A percentile compares a stretch with the other conserved stretches of the same genome.
Conservation (phyloP, 1,284 basidiomycete genomes). For the Cutaneotrichosporon dermatis region DNA sequence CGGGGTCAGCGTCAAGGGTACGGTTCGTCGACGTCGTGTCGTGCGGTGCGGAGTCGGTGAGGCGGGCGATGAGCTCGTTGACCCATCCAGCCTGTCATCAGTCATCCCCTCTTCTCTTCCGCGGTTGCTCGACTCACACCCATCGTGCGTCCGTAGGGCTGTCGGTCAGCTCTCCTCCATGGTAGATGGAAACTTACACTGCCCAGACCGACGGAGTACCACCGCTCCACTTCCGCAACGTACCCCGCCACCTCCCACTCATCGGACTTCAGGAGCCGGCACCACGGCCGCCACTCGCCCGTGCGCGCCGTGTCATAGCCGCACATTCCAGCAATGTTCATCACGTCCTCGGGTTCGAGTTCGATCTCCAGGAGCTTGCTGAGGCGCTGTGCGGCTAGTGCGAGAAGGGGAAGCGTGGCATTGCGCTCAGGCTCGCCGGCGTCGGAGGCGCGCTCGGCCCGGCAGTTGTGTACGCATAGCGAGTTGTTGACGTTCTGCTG, state of each 20-base stretch:
- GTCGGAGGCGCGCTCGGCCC: conserved; percentile 51
- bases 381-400: conserved; percentile 11
- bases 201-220: conserved; percentile 58
- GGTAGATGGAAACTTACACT: conserved; percentile 53
- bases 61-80: conserved; percentile 76
- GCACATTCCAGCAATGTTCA: conserved; percentile 66
- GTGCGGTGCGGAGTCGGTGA: conserved; percentile 58
- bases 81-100: conserved; percentile 61
- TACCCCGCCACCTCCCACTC: conserved; percentile 68
- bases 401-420: not conserved
- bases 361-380: conserved; percentile 55
- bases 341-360: conserved; percentile 57
- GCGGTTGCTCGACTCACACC: conserved; percentile 8
- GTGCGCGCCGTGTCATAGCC: conserved; percentile 58
- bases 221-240: conserved; percentile 68
- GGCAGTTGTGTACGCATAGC: conserved; percentile 65
- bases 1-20: conserved; percentile 63
- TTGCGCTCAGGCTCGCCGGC: not conserved
- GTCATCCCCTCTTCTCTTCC: no score
- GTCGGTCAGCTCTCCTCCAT: not conserved
- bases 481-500: conserved; percentile 61
- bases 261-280: conserved; percentile 58
- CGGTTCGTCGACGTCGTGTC: conserved; percentile 72
- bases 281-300: conserved; percentile 60
- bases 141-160: conserved; percentile 35